Evolutionary conservation across 495 filamentous ascomycete species (phyloP), one percentile per base, ranked within the genome.

Genomic region (Talaromyces liani): DNA sequence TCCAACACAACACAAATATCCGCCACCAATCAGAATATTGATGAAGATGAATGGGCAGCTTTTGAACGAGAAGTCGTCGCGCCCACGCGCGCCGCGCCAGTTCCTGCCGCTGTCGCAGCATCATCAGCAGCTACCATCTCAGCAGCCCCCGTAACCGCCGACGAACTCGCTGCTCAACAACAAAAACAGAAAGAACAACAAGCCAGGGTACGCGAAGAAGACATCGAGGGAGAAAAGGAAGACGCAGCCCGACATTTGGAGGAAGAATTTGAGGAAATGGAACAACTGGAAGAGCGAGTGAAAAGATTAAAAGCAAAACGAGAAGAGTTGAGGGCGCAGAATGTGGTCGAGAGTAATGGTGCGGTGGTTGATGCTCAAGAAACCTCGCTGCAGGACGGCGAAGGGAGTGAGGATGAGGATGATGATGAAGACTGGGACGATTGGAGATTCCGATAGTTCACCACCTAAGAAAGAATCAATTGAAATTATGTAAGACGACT

Each of bases 251-350:
- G 89, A 56, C 84, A 87, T 62, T 72, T 97, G 63, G 87, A 93
- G 72, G 87, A 90, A 63, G 94, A 98, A 72, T 91, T 98, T 71
- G 94, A 96, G 60, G 88, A 94, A 71, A 97, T 98, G 93, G 91
- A 94, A 70, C 85, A 85, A 61, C 81, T 97, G 54, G 94, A 97
- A 74, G 85, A 86, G 66, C 82, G 93, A 45, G 89, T 96, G 7
- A 79, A 81, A 68, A 84, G 80, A 68, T 73, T 98, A 64, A 89
- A 92, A 68, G 89, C 93, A 67, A 86, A 79, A 71, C 77, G 84
- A 61, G 87, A 89, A 66, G 76, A 80, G 53, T 66, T 89, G 54
- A 86, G 82, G 69, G 71, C 76, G 53, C 74, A 71, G 22, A 75
- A 72, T 47, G 65, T 70, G 7, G 70, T 68, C 29, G 77, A 77